Base-by-base conservation (phyloP, 805 yeast species). In the Yamadazyma endophytica region DNA sequence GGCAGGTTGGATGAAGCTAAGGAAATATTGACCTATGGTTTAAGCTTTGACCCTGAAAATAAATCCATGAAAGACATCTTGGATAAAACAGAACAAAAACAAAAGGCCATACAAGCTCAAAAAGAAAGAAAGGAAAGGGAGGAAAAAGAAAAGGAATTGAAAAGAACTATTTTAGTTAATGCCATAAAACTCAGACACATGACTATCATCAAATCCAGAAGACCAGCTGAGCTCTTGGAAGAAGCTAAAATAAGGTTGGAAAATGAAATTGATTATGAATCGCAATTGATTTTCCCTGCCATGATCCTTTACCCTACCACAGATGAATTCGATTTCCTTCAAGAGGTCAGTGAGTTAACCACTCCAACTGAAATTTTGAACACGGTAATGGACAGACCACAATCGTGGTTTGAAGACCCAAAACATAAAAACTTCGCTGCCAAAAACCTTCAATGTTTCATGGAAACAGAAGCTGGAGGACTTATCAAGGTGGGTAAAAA, bases 401-500 rank as follows among this genome's bases (percentile, higher is more conserved):
- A 71, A 6, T 73, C 73, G 24, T 86, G 84, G 80, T 81, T 79
- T 48, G 71, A 68, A 26, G 75, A 70, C 25, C 79, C 80, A 5
- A 74, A 70, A 40, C 87, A 82, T 43, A 43, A 50, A 24, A 73
- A 78, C 37, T 86, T 87, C 52, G 60, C 67, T 0, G 55, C 72
- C 4, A 75, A 72, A 41, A 73, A 72, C 33, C 58, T 88, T 16
- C 80, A 83, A 31, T 81, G 82, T 5, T 90, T 70, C 55, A 78
- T 85, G 78, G 97, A 86, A 54, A 86, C 96, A 0, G 68, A 61
- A 19, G 49, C 77, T 2, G 96, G 96, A 30, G 97, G 97, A 0
- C 67, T 90, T 38, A 79, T 87, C 26, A 87, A 86, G 56, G 76
- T 82, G 4, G 96, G 96, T 17, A 84, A 81, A 53, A 86, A 83